Base-by-base conservation (phyloP, 495 filamentous ascomycete genomes). In the Hyaloscypha hepaticicola region DNA sequence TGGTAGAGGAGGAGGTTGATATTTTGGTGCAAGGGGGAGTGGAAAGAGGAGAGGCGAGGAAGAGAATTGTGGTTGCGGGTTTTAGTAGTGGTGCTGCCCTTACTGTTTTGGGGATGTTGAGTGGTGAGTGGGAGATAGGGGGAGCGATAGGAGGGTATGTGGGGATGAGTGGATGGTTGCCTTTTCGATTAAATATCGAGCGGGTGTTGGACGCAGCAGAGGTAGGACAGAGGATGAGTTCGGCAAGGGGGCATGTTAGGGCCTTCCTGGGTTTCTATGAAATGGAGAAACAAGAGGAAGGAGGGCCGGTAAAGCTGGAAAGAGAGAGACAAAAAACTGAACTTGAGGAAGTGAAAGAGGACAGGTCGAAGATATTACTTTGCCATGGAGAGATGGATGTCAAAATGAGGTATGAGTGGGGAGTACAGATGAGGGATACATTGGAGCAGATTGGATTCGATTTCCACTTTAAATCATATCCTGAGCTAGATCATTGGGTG, bases 41-140 rank as follows among this genome's bases (percentile, higher is more conserved):
- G 38, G 25, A 26, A 31, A 49, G 31, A 29, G 41, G 22, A 27
- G 58, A 33, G 19, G 63, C 63, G 11, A 56, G 25, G 28, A 22
- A 51, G 14, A 59, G 22, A 27, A 28, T 66, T 12, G 27, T 60
- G 11, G 1, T 69, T 1, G 58, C 31, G 14, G 67, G 67, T 9
- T 69, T 69, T 29, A 69, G 67, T 62, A 53, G 58, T 19, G 67
- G 67, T 0, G 31, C 31, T 38, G 67, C 67, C 14, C 57, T 69
- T 51, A 34, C 45, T n/a, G 34, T 59, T 7, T 16, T 66, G 50
- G n/a, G 58, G 9, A 24, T 69, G 5, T 25, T 69, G 27, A 58
- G 55, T 58, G 62, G 58, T 11, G 21, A 38, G 14, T 56, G 61
- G 48, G 58, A 51, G 12, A 38, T 1, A 34, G 24, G 24, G 31